These are phyloP conservation scores for Hypsizygus marmoreus DNA, from an alignment of 768 basidiomycete species.

Conservation along the genomic window DNA sequence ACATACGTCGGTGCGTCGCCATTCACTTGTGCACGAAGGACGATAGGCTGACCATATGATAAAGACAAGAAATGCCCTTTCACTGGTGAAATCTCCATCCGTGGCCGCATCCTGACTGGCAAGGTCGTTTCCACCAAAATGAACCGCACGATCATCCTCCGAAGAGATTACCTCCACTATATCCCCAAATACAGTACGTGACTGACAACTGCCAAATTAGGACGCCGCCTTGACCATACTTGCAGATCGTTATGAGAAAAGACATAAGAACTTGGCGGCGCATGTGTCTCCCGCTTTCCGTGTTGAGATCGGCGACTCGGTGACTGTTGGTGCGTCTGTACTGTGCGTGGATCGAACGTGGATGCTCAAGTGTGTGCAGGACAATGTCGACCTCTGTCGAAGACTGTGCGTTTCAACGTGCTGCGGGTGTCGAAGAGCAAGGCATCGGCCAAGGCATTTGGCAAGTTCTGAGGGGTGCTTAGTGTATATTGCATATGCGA, in stretches of 20 bases:
- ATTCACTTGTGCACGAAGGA: background rate
- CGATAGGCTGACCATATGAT: constrained; percentile 4
- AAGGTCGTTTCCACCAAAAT: constrained; percentile 99
- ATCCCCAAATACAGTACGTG: constrained; percentile 96
- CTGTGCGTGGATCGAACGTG: background rate
- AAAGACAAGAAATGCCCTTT: constrained; percentile 99
- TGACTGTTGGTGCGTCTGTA: constrained; percentile 83
- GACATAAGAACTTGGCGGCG: constrained; percentile 97
- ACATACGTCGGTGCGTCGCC: constrained; percentile 86
- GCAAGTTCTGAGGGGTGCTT: constrained; percentile 72
- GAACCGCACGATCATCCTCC: constrained; percentile 98
- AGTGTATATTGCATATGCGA: background rate
- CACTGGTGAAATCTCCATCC: constrained; percentile 95
- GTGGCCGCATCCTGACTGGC: constrained; percentile 97
- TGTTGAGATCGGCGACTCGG: constrained; percentile 89
- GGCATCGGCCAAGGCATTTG: constrained; percentile 87
- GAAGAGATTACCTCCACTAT: constrained; percentile 93
- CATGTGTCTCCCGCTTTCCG: constrained; percentile 99
- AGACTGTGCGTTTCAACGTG: constrained; percentile 99
- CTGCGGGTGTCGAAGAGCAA: constrained; percentile 93
- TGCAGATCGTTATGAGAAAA: constrained; percentile 94
- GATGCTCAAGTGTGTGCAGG: constrained; percentile 44
- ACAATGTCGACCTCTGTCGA: constrained; percentile 98
- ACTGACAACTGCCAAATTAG: background rate
- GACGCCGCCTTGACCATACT: constrained; percentile 6